Evolutionary conservation across 768 basidiomycete genomes (phyloP).

Genomic region (Hygrocybe punicea): DNA sequence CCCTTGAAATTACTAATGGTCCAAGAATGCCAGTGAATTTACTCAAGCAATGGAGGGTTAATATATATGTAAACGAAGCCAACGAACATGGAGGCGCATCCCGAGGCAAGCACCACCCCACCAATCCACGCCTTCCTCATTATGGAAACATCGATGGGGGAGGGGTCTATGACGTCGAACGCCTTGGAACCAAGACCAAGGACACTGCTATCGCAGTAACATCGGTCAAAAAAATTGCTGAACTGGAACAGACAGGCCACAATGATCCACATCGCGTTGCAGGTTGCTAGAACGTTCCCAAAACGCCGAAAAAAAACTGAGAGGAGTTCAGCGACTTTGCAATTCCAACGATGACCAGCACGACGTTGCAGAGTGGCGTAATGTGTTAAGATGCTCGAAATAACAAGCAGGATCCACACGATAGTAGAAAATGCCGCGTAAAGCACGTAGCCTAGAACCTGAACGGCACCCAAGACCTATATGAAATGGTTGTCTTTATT

Average conservation of each 20-base stretch:
- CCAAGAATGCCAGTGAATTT: not conserved
- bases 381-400: slow-evolving; percentile 31
- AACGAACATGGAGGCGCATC: slow-evolving; percentile 23
- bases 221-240: slow-evolving; percentile 31
- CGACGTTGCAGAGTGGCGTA: slow-evolving; percentile 14
- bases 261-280: slow-evolving; percentile 34
- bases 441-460: slow-evolving; percentile 27
- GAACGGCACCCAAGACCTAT: slow-evolving; percentile 36
- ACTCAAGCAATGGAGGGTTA: slow-evolving; percentile 18
- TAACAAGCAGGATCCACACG: slow-evolving; percentile 31
- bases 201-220: slow-evolving; percentile 38
- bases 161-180: slow-evolving; percentile 28
- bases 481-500: no score
- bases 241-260: slow-evolving; percentile 32
- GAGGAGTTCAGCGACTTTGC: slow-evolving; percentile 12
- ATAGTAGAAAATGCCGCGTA: slow-evolving; percentile 33
- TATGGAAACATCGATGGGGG: slow-evolving; percentile 17
- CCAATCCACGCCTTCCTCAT: slow-evolving; percentile 38
- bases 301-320: slow-evolving; percentile 29
- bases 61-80: slow-evolving; percentile 27
- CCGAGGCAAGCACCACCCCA: slow-evolving; percentile 29
- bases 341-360: not conserved
- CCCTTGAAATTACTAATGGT: not conserved
- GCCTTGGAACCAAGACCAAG: slow-evolving; percentile 25
- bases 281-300: slow-evolving; percentile 29